phyloP scores from a whole-genome alignment of 805 yeast species.

The Danielia oregonensis region DNA sequence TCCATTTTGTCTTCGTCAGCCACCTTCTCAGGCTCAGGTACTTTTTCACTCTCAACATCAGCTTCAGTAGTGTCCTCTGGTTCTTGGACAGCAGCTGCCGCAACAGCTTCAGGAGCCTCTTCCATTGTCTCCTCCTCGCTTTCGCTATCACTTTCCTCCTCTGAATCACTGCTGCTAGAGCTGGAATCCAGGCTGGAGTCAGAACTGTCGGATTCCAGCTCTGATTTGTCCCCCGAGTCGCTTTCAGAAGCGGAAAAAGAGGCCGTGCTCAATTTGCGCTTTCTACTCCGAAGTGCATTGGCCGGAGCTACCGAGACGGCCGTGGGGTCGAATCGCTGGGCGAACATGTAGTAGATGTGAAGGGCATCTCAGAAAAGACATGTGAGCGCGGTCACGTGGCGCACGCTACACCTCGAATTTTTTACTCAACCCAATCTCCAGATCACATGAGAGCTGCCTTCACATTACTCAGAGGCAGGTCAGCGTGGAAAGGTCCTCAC shows the following conservation, averaged over 20 bases:
- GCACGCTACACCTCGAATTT: no score
- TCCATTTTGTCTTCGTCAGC: no score
- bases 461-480: constrained; percentile 27
- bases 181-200: constrained; percentile 1
- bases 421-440: no score
- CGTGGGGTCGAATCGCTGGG: constrained; percentile 59
- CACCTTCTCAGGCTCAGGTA: background rate
- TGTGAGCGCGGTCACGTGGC: constrained; percentile 37
- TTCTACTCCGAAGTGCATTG: constrained; percentile 13
- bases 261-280: constrained; percentile 13
- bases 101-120: no score
- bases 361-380: no score
- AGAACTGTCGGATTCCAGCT: constrained; percentile 5
- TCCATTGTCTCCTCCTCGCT: constrained; percentile 13
- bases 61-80: constrained; percentile 11
- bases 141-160: constrained; percentile 12
- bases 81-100: constrained; percentile 2
- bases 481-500: constrained; percentile 70
- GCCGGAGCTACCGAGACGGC: constrained; percentile 12
- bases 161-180: constrained; percentile 7
- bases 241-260: background rate
- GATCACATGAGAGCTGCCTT: constrained; percentile 35
- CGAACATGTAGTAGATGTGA: constrained; percentile 47
- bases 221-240: background rate
- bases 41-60: background rate